These are phyloP conservation scores for Ogataea allantospora DNA, from an alignment of 805 yeast species.

Conservation along the genomic window DNA sequence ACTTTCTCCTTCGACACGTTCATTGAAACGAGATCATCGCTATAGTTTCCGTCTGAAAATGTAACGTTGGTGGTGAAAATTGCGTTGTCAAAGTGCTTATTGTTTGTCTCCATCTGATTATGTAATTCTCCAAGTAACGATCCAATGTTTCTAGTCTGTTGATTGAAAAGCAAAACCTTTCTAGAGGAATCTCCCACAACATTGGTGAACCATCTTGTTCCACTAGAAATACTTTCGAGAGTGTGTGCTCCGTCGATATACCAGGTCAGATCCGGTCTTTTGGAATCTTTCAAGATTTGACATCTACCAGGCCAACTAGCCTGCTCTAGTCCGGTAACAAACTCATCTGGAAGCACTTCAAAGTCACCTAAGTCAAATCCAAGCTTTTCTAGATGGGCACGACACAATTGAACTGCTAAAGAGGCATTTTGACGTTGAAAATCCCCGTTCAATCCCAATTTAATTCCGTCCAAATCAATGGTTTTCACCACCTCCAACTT, in stretches of 20 bases:
- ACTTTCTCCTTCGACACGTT: slow-evolving; percentile 79
- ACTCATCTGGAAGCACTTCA: slow-evolving; percentile 45
- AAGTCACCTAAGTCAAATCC: slow-evolving; percentile 37
- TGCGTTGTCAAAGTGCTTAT: slow-evolving; percentile 63
- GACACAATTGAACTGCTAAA: slow-evolving; percentile 71
- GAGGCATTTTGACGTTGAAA: slow-evolving; percentile 88
- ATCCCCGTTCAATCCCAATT: slow-evolving; percentile 76
- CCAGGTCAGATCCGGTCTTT: slow-evolving; percentile 60
- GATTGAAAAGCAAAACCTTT: slow-evolving; percentile 76
- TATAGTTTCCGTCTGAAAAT: slow-evolving; percentile 79
- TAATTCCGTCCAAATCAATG: slow-evolving; percentile 40
- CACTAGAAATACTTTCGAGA: slow-evolving; percentile 77
- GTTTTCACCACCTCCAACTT: slow-evolving; percentile 52
- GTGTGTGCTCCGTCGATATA: slow-evolving; percentile 96
- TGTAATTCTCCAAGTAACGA: slow-evolving; percentile 57
- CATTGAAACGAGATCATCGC: slow-evolving; percentile 79
- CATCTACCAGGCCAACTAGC: slow-evolving; percentile 97
- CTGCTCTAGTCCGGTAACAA: slow-evolving; percentile 56
- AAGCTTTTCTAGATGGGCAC: slow-evolving; percentile 53
- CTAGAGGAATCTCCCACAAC: slow-evolving; percentile 31
- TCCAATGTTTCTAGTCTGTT: slow-evolving; percentile 85
- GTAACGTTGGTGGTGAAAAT: slow-evolving; percentile 91
- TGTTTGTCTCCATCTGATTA: slow-evolving; percentile 37
- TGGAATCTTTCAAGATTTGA: slow-evolving; percentile 53
- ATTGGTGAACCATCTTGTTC: slow-evolving; percentile 71